Evolutionary conservation across 768 basidiomycete genomes (phyloP), one percentile per base, ranked within the genome.

Genomic region (Collybia nuda): DNA sequence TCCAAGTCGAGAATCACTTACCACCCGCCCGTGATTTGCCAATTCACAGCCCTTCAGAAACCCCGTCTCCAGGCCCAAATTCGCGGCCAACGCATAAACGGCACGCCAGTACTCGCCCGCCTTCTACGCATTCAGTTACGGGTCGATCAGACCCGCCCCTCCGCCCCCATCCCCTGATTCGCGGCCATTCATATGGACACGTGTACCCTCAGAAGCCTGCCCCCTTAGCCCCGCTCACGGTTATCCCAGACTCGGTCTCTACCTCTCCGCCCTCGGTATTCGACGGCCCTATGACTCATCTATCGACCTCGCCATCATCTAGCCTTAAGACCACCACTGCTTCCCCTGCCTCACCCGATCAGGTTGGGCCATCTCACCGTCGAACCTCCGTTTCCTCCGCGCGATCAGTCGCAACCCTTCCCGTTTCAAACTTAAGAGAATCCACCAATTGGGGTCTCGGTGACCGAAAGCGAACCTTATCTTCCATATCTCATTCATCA

Each of bases 111-210:
- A 78, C 82, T 5, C 80, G 87, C 15, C 84, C 86, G 6, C 75
- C 84, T 8, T 88, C 87, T 4, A 79, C 67, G 26, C 80, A 86
- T 59, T 87, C 86, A 14, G 63, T 77, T n/a, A 62, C 32, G 12
- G 40, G 28, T 15, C 28, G 59, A 41, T 43, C 36, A 40, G 59
- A 61, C n/a, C 60, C 58, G 26, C 55, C 63, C 40, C 69, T 86
- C 44, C 84, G 85, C 14, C 87, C 86, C 0, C 89, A 90, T 61
- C 89, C 88, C 6, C 75, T 90, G 45, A 89, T 90, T 55, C 84
- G 88, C 48, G 87, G 86, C 7, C 77, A 84, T 54, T 88, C 88
- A 0, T 81, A 78, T 51, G 82, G 85, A 5, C 75, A 76, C 45
- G 68, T 75, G 2, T 67, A 70, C 64, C 58, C 74, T 58, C 43